Base-by-base conservation (phyloP, 495 filamentous ascomycete genomes). In the Rostrohypoxylon terebratum region DNA sequence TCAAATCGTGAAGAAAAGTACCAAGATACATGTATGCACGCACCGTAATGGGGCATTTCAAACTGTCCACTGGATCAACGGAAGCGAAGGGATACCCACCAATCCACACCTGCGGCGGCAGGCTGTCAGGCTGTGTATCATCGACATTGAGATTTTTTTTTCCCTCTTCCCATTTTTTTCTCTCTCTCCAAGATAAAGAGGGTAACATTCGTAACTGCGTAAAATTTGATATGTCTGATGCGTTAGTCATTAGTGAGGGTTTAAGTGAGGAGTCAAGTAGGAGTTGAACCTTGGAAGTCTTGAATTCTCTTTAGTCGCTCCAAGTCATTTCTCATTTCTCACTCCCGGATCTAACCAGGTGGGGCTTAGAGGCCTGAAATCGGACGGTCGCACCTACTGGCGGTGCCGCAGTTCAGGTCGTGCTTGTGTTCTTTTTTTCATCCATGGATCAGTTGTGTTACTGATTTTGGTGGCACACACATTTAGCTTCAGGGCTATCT, bases 321-420 rank as follows among this genome's bases (percentile, higher is more conserved):
- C 28, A 28, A 28, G 28, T 28, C 28, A 28, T 28, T 5, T 28
- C 28, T 28, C 6, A 28, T 3, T 65, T 69, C 47, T 69, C 66
- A n/a, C 13, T 42, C 38, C 38, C 38, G 38, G 38, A n/a, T 13
- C 13, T 65, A 73, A 57, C 66, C 66, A 67, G 54, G 71, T 70
- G 71, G 71, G 66, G 62, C 66, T 9, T 62, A 1, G 50, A 51
- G 54, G 57, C 62, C 59, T 70, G 71, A 62, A 70, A 74, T 74
- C 71, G 71, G 66, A 63, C 61, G 71, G 61, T 69, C 57, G 61
- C 71, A 69, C 54, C 38, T 40, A 45, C 42, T 23, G 20, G 40
- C 10, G 25, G 10, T 53, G 20, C 28, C 28, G 28, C 6, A 28
- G 28, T 28, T 5, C 6, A 28, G 28, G 28, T 28, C 28, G 18